These are phyloP conservation scores for Xerophyta viscosa DNA, from an alignment of 106 monocot species.

Conservation along the genomic window DNA sequence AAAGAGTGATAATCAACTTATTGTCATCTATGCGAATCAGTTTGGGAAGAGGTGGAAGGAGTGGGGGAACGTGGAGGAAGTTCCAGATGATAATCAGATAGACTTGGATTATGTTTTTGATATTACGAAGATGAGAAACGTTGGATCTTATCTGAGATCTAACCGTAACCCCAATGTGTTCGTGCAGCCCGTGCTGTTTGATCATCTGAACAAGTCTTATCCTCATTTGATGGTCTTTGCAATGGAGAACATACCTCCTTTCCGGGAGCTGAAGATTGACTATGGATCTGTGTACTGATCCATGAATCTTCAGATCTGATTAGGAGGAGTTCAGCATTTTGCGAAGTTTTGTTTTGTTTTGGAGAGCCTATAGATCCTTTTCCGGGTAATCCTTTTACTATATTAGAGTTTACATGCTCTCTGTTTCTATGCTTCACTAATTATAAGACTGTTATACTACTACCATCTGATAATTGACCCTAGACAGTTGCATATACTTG, in stretches of 20 bases:
- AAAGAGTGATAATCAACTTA: too few species aligned
- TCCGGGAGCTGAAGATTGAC: conserved; percentile 55
- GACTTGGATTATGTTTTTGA: conserved; percentile 25
- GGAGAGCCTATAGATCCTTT: too few species aligned
- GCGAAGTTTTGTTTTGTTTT: too few species aligned
- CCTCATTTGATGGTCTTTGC: conserved; percentile 66
- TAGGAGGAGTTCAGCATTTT: too few species aligned
- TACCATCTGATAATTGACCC: too few species aligned
- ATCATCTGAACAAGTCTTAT: conserved; percentile 23
- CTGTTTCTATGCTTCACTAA: too few species aligned
- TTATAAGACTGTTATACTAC: too few species aligned
- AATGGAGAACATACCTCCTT: conserved; percentile 64
- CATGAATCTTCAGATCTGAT: not conserved
- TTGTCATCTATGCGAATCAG: too few species aligned
- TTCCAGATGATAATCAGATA: not conserved
- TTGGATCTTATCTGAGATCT: conserved; percentile 52
- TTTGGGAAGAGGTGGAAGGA: conserved; percentile 55
- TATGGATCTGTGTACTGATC: conserved; percentile 21
- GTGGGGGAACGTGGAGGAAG: conserved; percentile 36
- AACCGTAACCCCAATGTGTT: conserved; percentile 48
- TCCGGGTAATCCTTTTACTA: too few species aligned
- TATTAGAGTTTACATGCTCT: too few species aligned
- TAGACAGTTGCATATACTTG: too few species aligned
- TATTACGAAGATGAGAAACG: conserved; percentile 44
- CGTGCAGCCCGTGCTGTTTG: conserved; percentile 46